Evolutionary conservation across 1,284 basidiomycete genomes (phyloP), one percentile per base, ranked within the genome.

Genomic region (Apiotrichum akiyoshidainum): DNA sequence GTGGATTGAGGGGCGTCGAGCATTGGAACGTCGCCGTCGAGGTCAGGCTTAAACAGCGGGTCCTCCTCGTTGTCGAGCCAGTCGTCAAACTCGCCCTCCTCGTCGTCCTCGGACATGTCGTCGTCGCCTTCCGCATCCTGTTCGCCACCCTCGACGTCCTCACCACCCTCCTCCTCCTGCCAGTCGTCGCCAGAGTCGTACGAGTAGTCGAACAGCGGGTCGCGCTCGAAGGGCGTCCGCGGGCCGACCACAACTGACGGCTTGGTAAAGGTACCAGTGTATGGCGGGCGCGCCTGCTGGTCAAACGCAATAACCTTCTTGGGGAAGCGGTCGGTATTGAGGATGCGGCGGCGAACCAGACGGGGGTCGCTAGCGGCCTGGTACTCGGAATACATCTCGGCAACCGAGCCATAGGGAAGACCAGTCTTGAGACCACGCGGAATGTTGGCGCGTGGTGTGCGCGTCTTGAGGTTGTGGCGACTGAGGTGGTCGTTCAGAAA

Each of bases 131-230:
- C 73, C 0, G 67, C 68, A 19, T 62, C 56, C n/a, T 59, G 60
- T 16, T 67, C 69, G 3, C 61, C 64, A 14, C 63, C 64, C 40
- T 71, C 68, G 54, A 76, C 75, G 37, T 77, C 76, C 4, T 64
- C 63, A 5, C 72, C 73, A 0, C 71, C 72, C 52, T 76, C 73
- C 39, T 78, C 76, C 16, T 77, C 76, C 51, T 73, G 63, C 77
- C 77, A 78, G n/a, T 78, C 77, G 52, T 76, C 72, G 2, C 70
- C 73, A 6, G 75, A 77, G 52, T 78, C 77, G 52, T 76, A 73
- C 1, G 75, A 73, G 55, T 78, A 78, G 56, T 78, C 77, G 42
- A 78, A 68, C 21, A 69, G 64, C 1, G 75, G 74, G 55, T 78
- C 77, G 33, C 74, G 73, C 0, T 70, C 73, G 39, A 78, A 75